Evolutionary conservation across 352 stramenopile species (phyloP), one percentile per base, ranked within the genome.

Genomic region (Phytophthora idaei): DNA sequence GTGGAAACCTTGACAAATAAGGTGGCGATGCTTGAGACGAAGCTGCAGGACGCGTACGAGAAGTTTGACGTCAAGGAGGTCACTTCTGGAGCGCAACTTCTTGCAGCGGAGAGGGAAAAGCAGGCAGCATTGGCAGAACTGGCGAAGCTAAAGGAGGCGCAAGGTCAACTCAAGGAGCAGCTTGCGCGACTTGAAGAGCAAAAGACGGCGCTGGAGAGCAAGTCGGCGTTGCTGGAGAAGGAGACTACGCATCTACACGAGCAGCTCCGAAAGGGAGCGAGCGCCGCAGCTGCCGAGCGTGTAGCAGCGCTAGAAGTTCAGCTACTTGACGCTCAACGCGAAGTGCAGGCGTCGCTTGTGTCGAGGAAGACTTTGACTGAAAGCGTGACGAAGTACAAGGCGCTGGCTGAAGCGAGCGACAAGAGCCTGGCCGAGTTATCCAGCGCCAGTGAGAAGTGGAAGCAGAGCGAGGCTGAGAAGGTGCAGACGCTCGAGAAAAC

Each of bases 321-420:
- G 48, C 71, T 92, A 14, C 73, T 69, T 29, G 78, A 92, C 37
- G 75, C 83, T 39, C 81, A 91, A 70, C 77, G 57, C 8, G 80
- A 90, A 67, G 67, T 84, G 17, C 82, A 90, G 49, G 71, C 80
- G 10, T 83, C 78, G 7, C 64, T 90, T 31, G 65, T 81, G 6
- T 79, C 78, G 21, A 82, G 78, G 41, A 90, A 92, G 57, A 83
- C 82, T 11, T 69, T 91, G 12, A 82, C 77, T 0, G 80, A 91
- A 55, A 81, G 80, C 9, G 73, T 89, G 27, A 68, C 77, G 6
- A 86, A 90, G 54, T 94, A 92, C 70, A 94, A 92, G 57, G 76
- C 77, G 36, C 74, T 94, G 60, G 82, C 85, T 51, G 84, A 91
- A 75, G 85, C 81, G 11, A 89, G 88, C 45, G 81, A 94, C 28